A percentile compares a stretch with the other conserved stretches of the same genome.
These are phyloP conservation scores for Dissophora ornata DNA, from an alignment of 192 early-diverging fungal species.

Conservation along the genomic window DNA sequence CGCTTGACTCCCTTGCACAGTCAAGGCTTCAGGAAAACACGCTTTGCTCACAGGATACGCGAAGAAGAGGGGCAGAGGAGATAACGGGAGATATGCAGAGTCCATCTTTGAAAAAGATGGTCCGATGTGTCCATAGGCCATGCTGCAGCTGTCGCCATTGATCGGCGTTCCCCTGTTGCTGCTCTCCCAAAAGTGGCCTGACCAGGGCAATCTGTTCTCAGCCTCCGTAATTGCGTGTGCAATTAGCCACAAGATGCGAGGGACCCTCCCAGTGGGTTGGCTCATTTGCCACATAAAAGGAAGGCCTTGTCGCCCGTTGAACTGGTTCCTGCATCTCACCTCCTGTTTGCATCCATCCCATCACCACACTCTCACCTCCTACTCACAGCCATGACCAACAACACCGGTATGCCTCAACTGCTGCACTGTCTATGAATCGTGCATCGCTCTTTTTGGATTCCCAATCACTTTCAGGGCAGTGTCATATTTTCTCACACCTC, in stretches of 20 bases:
- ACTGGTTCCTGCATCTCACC: no score
- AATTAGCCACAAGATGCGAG: no score
- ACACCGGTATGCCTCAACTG: not conserved
- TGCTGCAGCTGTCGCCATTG: no score
- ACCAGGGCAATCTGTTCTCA: not conserved
- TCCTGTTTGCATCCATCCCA: not conserved
- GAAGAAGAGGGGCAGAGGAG: not conserved
- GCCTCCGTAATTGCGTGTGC: no score
- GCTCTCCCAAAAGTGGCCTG: slow-evolving; percentile 12
- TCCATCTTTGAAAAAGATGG: not conserved
- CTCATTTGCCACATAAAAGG: no score
- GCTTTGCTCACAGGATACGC: not conserved
- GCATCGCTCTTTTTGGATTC: not conserved
- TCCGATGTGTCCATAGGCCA: not conserved
- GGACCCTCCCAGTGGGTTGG: no score
- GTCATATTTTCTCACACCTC: not conserved
- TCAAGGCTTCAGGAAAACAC: no score
- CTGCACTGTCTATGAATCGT: not conserved
- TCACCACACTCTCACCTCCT: not conserved
- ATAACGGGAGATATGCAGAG: no score
- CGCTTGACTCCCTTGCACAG: not conserved
- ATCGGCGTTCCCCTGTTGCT: not conserved
- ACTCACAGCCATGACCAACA: not conserved
- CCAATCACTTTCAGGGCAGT: not conserved
- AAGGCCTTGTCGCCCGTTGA: no score